Conservation (phyloP, 2,329 filamentous ascomycete genomes). For the Penicillium expansum region DNA sequence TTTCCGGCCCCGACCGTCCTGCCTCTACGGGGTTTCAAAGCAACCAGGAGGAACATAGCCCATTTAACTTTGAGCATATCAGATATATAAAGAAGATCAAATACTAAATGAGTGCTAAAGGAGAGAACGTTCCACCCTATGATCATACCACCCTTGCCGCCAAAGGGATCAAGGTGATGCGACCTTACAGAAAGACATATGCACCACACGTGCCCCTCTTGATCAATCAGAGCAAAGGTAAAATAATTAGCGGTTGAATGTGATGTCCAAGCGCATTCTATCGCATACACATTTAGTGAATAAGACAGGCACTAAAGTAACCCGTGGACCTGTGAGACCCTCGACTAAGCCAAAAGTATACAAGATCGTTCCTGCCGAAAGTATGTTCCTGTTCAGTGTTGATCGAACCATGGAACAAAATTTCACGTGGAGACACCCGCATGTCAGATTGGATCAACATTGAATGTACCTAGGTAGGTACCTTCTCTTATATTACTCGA, state of each 20-base stretch:
- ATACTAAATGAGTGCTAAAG: neutral
- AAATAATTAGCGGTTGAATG: neutral
- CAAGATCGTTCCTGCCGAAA: constrained; percentile 3
- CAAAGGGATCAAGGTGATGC: neutral
- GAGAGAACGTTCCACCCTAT: neutral
- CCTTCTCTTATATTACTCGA: neutral
- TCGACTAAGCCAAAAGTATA: neutral
- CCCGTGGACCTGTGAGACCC: neutral
- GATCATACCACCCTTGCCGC: constrained; percentile 6
- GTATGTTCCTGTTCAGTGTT: neutral
- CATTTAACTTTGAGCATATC: neutral
- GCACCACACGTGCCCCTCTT: constrained; percentile 1
- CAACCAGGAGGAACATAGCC: neutral
- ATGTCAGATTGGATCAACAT: constrained; percentile 14
- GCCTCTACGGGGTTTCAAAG: constrained; percentile 17
- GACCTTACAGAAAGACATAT: constrained; percentile 7
- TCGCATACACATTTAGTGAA: neutral
- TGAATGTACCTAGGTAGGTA: neutral
- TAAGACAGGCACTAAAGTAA: neutral
- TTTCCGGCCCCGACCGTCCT: constrained; percentile 20
- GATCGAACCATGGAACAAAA: neutral
- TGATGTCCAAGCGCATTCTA: neutral
- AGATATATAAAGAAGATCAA: neutral
- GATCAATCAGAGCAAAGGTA: neutral
- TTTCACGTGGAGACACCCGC: constrained; percentile 13